Conservation (phyloP, 2,329 filamentous ascomycete genomes). For the Tolypocladium pustulatum region DNA sequence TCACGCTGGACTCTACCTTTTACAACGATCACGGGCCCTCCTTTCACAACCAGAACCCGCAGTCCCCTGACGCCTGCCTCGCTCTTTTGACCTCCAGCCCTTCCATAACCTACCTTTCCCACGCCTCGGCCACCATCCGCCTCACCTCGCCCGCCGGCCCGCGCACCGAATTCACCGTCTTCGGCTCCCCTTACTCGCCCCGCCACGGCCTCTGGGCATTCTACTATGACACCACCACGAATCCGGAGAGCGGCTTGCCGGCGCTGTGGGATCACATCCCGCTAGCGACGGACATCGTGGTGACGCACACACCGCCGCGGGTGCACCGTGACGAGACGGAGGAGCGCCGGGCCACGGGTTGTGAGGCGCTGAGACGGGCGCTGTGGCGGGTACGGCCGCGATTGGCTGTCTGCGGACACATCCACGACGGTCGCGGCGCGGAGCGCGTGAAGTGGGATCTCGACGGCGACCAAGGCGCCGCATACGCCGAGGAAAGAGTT, state of each 20-base stretch:
- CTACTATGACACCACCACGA: constrained; percentile 35
- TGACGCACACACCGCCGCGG: constrained; percentile 60
- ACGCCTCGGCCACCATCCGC: constrained; percentile 42
- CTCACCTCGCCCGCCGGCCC: constrained; percentile 45
- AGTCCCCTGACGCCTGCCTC: constrained; percentile 43
- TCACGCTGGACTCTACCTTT: constrained; percentile 57
- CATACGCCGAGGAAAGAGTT: constrained; percentile 32
- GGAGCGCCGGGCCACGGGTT: constrained; percentile 38
- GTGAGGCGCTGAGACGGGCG: constrained; percentile 44
- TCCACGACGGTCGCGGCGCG: constrained; percentile 57
- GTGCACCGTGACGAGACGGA: constrained; percentile 44
- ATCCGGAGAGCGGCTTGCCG: constrained; percentile 7
- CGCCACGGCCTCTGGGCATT: constrained; percentile 54
- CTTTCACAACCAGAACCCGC: constrained; percentile 46
- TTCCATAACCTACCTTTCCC: constrained; percentile 54
- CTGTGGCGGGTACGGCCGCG: constrained; percentile 52
- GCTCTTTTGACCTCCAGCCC: constrained; percentile 41
- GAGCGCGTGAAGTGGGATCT: constrained; percentile 53
- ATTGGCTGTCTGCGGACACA: constrained; percentile 61
- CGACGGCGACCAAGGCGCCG: constrained; percentile 20
- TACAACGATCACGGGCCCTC: constrained; percentile 39
- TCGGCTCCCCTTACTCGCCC: constrained; percentile 61
- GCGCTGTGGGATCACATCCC: constrained; percentile 53
- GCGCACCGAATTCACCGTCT: constrained; percentile 51
- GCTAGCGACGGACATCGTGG: constrained; percentile 49